Evolutionary conservation across 2,329 filamentous ascomycete genomes (phyloP), one percentile per base, ranked within the genome.

Genomic region (Cordyceps cateniannulata): DNA sequence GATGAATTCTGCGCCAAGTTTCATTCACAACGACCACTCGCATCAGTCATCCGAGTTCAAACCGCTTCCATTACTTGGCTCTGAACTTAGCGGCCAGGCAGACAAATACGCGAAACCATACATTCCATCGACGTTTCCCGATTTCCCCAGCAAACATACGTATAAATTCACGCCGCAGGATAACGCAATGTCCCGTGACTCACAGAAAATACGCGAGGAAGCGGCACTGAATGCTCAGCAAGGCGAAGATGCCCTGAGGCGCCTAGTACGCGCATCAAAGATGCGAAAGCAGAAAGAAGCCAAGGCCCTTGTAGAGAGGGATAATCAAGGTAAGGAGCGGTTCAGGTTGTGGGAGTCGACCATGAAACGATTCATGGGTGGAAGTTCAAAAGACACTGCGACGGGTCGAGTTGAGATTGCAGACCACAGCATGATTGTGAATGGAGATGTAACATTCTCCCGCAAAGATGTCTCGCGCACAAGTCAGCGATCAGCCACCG

Each of bases 361-460:
- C 1, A 87, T 87, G 84, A 78, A 79, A 55, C 78, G 81, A 45
- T 76, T 87, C 49, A 77, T 85, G 62, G 57, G 57, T 25, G 68
- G 69, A 62, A 67, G 73, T 59, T 62, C 66, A 44, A 66, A 66
- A 42, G 67, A 70, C 57, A 66, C 73, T 60, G 63, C 72, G 35
- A 71, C 71, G 16, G 75, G 74, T 29, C 70, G 76, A 47, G 70
- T 76, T 20, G 83, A 86, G 65, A 83, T 82, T 66, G 82, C 83
- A 2, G 84, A 87, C 62, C 79, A 85, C 65, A 86, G 83, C 68
- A 85, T 86, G 76, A 84, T 87, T 69, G 84, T 87, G 38, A 85
- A 87, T 64, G 78, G 82, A 2, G 81, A 84, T 27, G 75, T 75
- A 57, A 71, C 73, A 10, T 83, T 81, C 63, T 74, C 79, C 48